Base-by-base conservation (phyloP, 805 yeast genomes). In the Zygosaccharomyces bailii region DNA sequence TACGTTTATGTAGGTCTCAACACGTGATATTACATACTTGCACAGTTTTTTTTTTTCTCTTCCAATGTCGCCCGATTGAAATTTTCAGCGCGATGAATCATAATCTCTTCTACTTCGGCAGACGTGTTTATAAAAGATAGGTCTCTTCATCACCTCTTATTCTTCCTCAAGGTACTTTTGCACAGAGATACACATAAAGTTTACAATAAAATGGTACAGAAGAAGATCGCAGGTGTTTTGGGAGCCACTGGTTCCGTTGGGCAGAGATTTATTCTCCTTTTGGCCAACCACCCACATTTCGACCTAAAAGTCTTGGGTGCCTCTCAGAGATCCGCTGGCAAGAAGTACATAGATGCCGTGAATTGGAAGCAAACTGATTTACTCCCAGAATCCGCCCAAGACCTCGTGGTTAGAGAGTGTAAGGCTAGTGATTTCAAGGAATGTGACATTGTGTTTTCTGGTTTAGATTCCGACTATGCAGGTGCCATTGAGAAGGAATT, bases 241-340 rank as follows among this genome's bases (percentile, higher is more conserved):
- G 99, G 99, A 40, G 98, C 98, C 54, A 91, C 99, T 9, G 99
- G 99, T 42, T 82, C 95, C 34, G 99, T 93, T 30, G 99, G 99
- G 45, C 99, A 93, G 69, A 78, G 98, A 56, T 93, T 93, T 65
- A 90, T 93, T 49, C 72, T 91, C 38, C 72, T 93, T 39, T 73
- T 93, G 51, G 77, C 89, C 2, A 71, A 85, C 50, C 97, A 93
- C 64, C 98, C 98, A 19, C 87, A 87, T 49, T 89, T 93, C 59
- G 88, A 88, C 65, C 69, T 93, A 35, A 74, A 77, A 45, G 93
- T 80, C 5, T 72, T 93, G 43, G 99, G 99, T 55, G 99, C 99
- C 3, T 87, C 96, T 16, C 60, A 87, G 14, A 80, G 98, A 63
- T 88, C 96, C 19, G 96, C 98, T 14, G 98, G 98, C 38, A 87